These are phyloP conservation scores for Colletotrichum zoysiae DNA, from an alignment of 2,329 filamentous ascomycete genomes.

Conservation along the genomic window DNA sequence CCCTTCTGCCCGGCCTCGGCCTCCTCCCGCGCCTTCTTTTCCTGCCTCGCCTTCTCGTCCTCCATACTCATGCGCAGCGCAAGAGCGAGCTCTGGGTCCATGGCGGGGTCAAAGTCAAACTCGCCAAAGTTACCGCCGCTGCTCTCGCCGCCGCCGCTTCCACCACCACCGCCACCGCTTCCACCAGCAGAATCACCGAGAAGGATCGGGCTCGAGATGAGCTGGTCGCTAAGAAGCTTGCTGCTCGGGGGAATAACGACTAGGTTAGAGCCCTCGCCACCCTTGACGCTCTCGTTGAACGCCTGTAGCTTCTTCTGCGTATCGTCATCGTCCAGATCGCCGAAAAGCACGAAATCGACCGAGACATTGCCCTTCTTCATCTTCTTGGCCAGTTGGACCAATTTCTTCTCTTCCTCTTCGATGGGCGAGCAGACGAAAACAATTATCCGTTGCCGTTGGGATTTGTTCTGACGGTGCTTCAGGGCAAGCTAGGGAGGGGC, in stretches of 20 bases:
- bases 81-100: constrained; percentile 94
- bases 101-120: constrained; percentile 89
- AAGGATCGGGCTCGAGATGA: constrained; percentile 90
- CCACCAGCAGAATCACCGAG: constrained; percentile 79
- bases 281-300: constrained; percentile 94
- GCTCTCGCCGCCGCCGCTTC: constrained; percentile 69
- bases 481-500: constrained; percentile 78
- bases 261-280: constrained; percentile 89
- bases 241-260: constrained; percentile 91
- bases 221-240: constrained; percentile 91
- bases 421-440: constrained; percentile 96
- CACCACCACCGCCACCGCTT: constrained; percentile 56
- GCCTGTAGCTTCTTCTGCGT: constrained; percentile 91
- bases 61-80: constrained; percentile 98
- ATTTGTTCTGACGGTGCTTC: constrained; percentile 98
- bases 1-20: constrained; percentile 80
- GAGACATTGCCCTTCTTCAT: constrained; percentile 98
- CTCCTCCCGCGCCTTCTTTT: constrained; percentile 84
- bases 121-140: constrained; percentile 73
- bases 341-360: constrained; percentile 95
- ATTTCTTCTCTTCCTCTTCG: constrained; percentile 87
- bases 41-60: constrained; percentile 94
- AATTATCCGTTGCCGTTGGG: constrained; percentile 95
- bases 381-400: constrained; percentile 92
- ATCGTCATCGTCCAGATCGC: constrained; percentile 90